Percentiles rank a stretch among this genome's conserved stretches.
These are phyloP conservation scores for Pythium utonaiense DNA, from an alignment of 352 stramenopile genomes.

Conservation along the genomic window DNA sequence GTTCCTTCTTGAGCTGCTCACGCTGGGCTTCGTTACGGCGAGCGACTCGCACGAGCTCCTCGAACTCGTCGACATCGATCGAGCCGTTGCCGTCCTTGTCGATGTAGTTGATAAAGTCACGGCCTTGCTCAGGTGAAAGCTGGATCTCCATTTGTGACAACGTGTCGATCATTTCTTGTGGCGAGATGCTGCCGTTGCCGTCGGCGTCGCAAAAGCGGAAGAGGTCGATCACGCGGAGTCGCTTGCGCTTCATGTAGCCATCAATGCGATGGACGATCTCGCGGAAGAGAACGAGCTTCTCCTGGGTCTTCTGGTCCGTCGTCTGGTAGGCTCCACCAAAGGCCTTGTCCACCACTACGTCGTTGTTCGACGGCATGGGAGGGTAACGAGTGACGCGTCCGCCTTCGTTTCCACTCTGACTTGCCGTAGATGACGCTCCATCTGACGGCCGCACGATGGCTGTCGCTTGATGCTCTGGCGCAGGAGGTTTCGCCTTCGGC, in stretches of 20 bases:
- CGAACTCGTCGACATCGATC: conserved; percentile 85
- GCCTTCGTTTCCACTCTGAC: neutral
- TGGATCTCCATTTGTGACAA: conserved; percentile 85
- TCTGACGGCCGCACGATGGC: neutral
- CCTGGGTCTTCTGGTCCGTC: conserved; percentile 57
- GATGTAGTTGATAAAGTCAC: conserved; percentile 73
- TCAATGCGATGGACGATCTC: conserved; percentile 80
- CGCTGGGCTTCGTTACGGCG: conserved; percentile 66
- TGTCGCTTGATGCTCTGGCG: neutral
- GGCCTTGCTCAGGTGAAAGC: conserved; percentile 53
- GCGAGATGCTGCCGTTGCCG: conserved; percentile 73
- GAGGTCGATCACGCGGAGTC: conserved; percentile 77
- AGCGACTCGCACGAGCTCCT: conserved; percentile 72
- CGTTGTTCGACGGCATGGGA: conserved; percentile 4
- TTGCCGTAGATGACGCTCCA: neutral
- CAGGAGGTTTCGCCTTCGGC: conserved; percentile 1
- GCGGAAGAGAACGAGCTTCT: conserved; percentile 67
- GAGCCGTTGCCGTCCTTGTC: conserved; percentile 82
- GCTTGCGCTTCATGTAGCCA: conserved; percentile 82
- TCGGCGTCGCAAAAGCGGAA: conserved; percentile 85
- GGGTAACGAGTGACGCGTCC: neutral
- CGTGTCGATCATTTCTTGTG: conserved; percentile 79
- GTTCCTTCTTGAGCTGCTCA: conserved; percentile 68
- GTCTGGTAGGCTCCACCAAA: conserved; percentile 63
- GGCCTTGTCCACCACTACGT: conserved; percentile 28